These are phyloP conservation scores for Penicillium crustosum DNA, from an alignment of 2,329 filamentous ascomycete genomes.

Conservation along the genomic window DNA sequence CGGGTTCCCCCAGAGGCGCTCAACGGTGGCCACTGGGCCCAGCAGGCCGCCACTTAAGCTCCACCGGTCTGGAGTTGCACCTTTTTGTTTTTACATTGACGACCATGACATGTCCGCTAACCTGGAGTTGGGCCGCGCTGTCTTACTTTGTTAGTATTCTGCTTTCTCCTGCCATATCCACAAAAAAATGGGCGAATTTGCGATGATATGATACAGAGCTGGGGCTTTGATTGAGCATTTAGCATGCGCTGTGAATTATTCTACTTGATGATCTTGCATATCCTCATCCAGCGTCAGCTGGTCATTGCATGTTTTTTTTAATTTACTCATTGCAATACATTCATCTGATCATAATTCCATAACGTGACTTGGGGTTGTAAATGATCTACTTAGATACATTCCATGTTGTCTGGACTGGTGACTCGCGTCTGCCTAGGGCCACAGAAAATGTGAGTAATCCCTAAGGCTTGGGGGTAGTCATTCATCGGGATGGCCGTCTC, in stretches of 20 bases:
- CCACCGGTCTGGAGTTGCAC: slow-evolving; percentile 16
- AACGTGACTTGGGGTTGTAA: not conserved
- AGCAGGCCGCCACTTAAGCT: slow-evolving; percentile 35
- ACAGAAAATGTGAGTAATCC: not conserved
- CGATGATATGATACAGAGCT: slow-evolving; percentile 25
- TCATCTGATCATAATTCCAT: slow-evolving; percentile 6
- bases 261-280: slow-evolving; percentile 22
- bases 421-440: not conserved
- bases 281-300: slow-evolving; percentile 16
- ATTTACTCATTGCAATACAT: not conserved
- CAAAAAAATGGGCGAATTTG: slow-evolving; percentile 18
- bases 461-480: not conserved
- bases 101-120: slow-evolving; percentile 33
- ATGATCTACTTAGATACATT: not conserved
- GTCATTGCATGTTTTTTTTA: slow-evolving; percentile 8
- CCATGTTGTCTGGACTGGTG: not conserved
- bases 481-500: not conserved
- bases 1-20: slow-evolving; percentile 72
- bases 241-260: slow-evolving; percentile 38
- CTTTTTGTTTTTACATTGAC: slow-evolving; percentile 16
- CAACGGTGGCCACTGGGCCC: slow-evolving; percentile 44
- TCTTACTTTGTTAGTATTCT: slow-evolving; percentile 26
- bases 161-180: slow-evolving; percentile 17
- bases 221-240: slow-evolving; percentile 36
- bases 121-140: slow-evolving; percentile 36